Percentiles rank a stretch among this genome's conserved stretches.
Evolutionary conservation across 495 filamentous ascomycete genomes (phyloP).

Genomic region (Rhypophila decipiens): DNA sequence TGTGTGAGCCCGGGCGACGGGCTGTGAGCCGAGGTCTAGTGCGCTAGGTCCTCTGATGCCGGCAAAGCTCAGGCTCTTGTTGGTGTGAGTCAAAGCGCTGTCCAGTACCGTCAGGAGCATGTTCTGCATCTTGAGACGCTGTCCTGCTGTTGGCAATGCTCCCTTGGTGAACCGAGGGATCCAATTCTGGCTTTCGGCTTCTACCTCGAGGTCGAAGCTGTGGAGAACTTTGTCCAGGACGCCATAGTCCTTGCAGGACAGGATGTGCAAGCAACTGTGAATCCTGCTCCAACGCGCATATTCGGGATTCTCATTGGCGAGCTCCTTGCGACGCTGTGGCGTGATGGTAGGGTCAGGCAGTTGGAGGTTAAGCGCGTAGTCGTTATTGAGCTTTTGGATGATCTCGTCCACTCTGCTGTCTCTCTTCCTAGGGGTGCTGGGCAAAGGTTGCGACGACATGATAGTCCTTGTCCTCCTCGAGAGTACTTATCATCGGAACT

Average conservation of each 20-base stretch:
- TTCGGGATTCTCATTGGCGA: constrained; percentile 5
- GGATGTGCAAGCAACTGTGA: constrained; percentile 8
- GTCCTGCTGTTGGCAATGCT: constrained; percentile 12
- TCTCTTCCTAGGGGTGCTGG: constrained; percentile 13
- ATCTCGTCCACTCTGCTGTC: constrained; percentile 5
- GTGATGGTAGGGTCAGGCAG: constrained; percentile 15
- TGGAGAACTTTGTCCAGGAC: constrained; percentile 7
- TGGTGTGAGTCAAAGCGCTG: too few species aligned
- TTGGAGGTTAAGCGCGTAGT: constrained; percentile 17
- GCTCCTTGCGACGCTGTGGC: constrained; percentile 7
- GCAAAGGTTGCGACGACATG: background rate
- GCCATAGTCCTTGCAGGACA: constrained; percentile 11
- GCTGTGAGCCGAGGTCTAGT: too few species aligned
- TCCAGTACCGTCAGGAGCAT: constrained; percentile 12
- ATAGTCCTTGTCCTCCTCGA: too few species aligned
- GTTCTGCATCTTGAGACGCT: constrained; percentile 10
- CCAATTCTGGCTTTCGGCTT: constrained; percentile 15
- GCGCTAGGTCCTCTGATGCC: too few species aligned
- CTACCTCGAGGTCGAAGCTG: constrained; percentile 15
- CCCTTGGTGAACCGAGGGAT: constrained; percentile 9
- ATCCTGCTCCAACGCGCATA: constrained; percentile 12
- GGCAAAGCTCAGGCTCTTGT: too few species aligned
- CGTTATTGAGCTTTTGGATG: constrained; percentile 14
- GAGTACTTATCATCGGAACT: too few species aligned
- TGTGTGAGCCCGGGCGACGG: background rate